Percentiles rank a stretch among this genome's conserved stretches.
Conservation (phyloP, 352 stramenopile genomes). For the Phytophthora rubi region DNA sequence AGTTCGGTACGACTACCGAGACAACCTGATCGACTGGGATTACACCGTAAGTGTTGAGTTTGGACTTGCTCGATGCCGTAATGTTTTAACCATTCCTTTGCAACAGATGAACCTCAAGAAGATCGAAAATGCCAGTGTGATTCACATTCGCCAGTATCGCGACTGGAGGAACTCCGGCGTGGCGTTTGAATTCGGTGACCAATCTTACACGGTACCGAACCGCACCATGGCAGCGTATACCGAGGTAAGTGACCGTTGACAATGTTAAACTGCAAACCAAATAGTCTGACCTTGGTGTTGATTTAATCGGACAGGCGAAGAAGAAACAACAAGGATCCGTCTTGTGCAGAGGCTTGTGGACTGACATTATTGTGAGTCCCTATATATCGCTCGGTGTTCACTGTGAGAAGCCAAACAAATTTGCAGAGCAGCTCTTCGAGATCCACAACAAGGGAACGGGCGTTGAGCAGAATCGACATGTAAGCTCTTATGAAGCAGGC, state of each 20-base stretch:
- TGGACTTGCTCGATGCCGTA: background rate
- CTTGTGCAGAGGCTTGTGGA: slow-evolving; percentile 89
- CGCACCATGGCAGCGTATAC: slow-evolving; percentile 91
- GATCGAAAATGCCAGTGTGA: slow-evolving; percentile 90
- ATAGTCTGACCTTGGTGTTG: background rate
- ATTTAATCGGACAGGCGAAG: slow-evolving; percentile 40
- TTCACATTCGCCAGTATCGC: slow-evolving; percentile 93
- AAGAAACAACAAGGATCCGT: slow-evolving; percentile 82
- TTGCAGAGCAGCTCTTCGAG: slow-evolving; percentile 91
- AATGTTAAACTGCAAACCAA: background rate
- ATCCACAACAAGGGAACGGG: slow-evolving; percentile 93
- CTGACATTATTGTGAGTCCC: slow-evolving; percentile 91
- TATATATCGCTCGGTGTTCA: slow-evolving; percentile 93
- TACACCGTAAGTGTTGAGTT: slow-evolving; percentile 73
- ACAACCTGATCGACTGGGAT: slow-evolving; percentile 96
- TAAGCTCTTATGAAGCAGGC: slow-evolving; percentile 33
- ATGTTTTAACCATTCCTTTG: background rate
- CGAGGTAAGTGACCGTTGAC: slow-evolving; percentile 43
- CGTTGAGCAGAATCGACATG: slow-evolving; percentile 94
- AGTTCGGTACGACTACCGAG: slow-evolving; percentile 92
- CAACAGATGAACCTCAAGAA: slow-evolving; percentile 82
- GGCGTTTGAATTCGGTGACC: slow-evolving; percentile 96
- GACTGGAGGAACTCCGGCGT: slow-evolving; percentile 93
- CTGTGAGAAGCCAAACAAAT: slow-evolving; percentile 71
- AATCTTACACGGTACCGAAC: slow-evolving; percentile 92